phyloP scores from a whole-genome alignment of 2,329 filamentous ascomycete genomes.

The Daldinia sp. region DNA sequence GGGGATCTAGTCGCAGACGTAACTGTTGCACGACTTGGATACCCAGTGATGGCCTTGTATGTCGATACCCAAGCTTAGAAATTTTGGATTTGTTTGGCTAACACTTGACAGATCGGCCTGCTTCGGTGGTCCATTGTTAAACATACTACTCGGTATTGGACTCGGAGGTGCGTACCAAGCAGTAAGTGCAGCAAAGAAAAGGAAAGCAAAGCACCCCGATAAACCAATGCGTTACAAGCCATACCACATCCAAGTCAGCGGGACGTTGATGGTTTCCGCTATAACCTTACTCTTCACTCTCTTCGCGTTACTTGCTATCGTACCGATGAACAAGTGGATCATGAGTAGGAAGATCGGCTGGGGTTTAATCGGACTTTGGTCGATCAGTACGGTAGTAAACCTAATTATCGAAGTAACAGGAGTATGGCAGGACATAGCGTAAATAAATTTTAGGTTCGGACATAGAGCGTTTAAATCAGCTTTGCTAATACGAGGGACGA shows the following conservation, averaged over 20 bases:
- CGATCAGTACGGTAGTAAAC: constrained; percentile 82
- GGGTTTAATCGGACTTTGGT: constrained; percentile 84
- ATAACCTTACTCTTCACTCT: constrained; percentile 86
- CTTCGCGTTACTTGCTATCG: constrained; percentile 79
- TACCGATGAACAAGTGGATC: constrained; percentile 88
- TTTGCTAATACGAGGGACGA: constrained; percentile 29
- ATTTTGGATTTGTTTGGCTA: constrained; percentile 36
- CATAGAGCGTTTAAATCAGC: constrained; percentile 17
- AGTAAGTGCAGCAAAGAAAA: constrained; percentile 74
- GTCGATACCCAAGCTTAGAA: constrained; percentile 49
- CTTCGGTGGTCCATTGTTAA: constrained; percentile 98
- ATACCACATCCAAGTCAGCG: constrained; percentile 86
- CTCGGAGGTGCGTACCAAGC: constrained; percentile 91
- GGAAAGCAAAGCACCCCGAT: constrained; percentile 75
- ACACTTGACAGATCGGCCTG: constrained; percentile 76
- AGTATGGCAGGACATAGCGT: constrained; percentile 58
- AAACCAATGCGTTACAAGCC: constrained; percentile 75
- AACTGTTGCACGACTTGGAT: constrained; percentile 91
- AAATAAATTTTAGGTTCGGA: constrained; percentile 15
- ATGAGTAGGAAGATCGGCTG: constrained; percentile 87
- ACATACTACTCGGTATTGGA: constrained; percentile 95
- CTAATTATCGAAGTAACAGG: constrained; percentile 81
- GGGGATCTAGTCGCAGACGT: constrained; percentile 95
- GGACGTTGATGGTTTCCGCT: constrained; percentile 86
- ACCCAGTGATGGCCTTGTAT: constrained; percentile 91